phyloP scores from a whole-genome alignment of 164 flowering plant genomes.

The Vitis amurensis region DNA sequence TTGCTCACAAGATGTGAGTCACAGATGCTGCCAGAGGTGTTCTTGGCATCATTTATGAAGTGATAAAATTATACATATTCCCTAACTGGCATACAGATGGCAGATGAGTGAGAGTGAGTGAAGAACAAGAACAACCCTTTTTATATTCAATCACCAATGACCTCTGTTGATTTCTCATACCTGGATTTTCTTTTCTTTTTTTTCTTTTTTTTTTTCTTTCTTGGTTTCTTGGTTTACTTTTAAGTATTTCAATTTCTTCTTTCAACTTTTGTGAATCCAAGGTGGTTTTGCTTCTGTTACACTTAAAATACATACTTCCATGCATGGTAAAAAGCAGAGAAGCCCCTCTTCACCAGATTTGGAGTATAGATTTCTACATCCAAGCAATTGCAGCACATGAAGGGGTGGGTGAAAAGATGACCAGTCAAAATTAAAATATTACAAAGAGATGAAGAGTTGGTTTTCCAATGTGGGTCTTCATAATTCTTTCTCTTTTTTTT shows the following conservation, averaged over 20 bases:
- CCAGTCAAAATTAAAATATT: slow-evolving; percentile 19
- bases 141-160: slow-evolving; percentile 8
- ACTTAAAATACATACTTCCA: slow-evolving; percentile 26
- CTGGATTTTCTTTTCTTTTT: neutral
- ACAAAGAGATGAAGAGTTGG: slow-evolving; percentile 7
- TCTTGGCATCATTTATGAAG: slow-evolving; percentile 42
- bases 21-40: slow-evolving; percentile 49
- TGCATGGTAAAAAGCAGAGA: slow-evolving; percentile 43
- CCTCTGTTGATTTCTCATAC: slow-evolving; percentile 5
- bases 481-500: neutral
- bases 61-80: slow-evolving; percentile 16
- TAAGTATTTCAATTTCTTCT: neutral
- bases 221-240: slow-evolving; percentile 7
- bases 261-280: slow-evolving; percentile 36
- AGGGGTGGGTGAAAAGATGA: neutral
- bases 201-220: neutral
- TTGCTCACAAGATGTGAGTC: slow-evolving; percentile 24
- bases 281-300: slow-evolving; percentile 33
- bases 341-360: slow-evolving; percentile 36
- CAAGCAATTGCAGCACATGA: slow-evolving; percentile 19
- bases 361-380: slow-evolving; percentile 14
- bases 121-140: slow-evolving; percentile 22
- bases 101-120: slow-evolving; percentile 26
- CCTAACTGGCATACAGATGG: slow-evolving; percentile 59
- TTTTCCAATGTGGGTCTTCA: slow-evolving; percentile 17